Percentiles rank a stretch among this genome's conserved stretches.
phyloP scores from a whole-genome alignment of 345 rosid species.

The Hirschfeldia incana region DNA sequence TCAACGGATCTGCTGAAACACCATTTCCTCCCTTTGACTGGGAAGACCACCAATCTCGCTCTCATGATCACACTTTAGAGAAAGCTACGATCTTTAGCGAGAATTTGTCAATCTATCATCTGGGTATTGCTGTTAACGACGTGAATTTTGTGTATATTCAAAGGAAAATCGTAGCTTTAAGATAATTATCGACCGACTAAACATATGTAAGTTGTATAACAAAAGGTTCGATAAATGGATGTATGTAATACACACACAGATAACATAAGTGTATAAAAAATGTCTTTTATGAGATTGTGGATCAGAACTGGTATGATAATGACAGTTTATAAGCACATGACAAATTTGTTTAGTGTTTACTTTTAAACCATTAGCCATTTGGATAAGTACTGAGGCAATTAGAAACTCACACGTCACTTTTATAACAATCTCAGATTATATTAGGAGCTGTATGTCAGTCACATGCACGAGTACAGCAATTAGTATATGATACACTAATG shows the following conservation, averaged over 20 bases:
- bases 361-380: conserved; percentile 1
- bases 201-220: neutral
- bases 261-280: neutral
- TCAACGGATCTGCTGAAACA: conserved; percentile 81
- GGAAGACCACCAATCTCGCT: conserved; percentile 85
- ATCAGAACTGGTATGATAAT: neutral
- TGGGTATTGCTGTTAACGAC: conserved; percentile 20
- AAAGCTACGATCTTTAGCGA: conserved; percentile 32
- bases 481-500: conserved; percentile 25
- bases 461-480: neutral
- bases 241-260: neutral
- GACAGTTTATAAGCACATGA: neutral
- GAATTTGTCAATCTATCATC: neutral
- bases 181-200: conserved; percentile 23
- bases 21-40: conserved; percentile 78
- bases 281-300: neutral
- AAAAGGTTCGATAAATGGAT: neutral
- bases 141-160: conserved; percentile 18
- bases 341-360: neutral
- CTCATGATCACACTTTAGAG: conserved; percentile 51
- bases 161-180: conserved; percentile 23
- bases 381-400: neutral
- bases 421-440: neutral
- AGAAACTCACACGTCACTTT: conserved; percentile 3
- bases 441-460: neutral